Base-by-base conservation (phyloP, 805 yeast species). In the Starmerella stigmatis region DNA sequence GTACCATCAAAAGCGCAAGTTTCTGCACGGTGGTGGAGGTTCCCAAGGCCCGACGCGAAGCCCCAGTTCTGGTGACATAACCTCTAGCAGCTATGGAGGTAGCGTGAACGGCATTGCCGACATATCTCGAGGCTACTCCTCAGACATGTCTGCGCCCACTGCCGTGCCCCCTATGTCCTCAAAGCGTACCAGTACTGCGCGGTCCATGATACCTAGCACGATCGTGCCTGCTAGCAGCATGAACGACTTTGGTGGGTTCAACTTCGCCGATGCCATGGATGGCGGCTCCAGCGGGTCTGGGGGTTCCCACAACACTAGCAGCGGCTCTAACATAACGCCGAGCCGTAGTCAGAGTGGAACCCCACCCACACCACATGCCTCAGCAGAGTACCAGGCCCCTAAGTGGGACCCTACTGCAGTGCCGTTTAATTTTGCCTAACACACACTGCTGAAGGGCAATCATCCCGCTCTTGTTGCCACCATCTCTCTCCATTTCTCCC, bases 341-440 rank as follows among this genome's bases (percentile, higher is more conserved):
- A 45, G 44, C 42, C 46, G 56, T 6, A 33, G 45, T 22, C 43
- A 36, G n/a, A 32, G 48, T 21, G 46, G 48, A 11, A 49, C 54
- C 22, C 54, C 54, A 21, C 54, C 51, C 13, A 48, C 53, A 17
- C 51, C 58, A 20, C 56, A 51, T 29, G 46, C 42, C n/a, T 35
- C 52, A 6, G 31, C 46, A 17, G 52, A 48, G 31, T 44, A 46
- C 21, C 40, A 36, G 9, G 22, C 40, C 12, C 22, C 40, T 3
- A 36, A 36, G 16, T 36, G 40, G 22, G 31, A 17, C 8, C 40
- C 45, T 10, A 27, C 22, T 5, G 26, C 42, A 16, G 39, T 41
- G 17, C 49, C 49, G n/a, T 41, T 45, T 21, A 19, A 41, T n/a
- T 27, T 45, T 13, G 32, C 49, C 7, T 45, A n/a, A 22, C 9